A percentile compares a stretch with the other conserved stretches of the same genome.
Conservation (phyloP, 106 monocot species). For the Phalaenopsis aphrodite region DNA sequence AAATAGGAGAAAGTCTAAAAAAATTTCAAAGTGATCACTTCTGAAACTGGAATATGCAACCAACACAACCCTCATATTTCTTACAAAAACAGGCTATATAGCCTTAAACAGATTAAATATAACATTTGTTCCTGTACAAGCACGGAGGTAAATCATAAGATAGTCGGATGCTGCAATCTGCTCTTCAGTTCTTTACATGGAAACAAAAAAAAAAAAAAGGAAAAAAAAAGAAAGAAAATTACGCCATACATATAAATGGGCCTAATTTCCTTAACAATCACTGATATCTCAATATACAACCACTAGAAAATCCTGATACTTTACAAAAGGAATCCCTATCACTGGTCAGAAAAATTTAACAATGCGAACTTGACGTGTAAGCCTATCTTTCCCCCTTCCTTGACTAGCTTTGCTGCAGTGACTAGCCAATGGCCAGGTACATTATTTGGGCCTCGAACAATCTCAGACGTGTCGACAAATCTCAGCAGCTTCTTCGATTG, state of each 20-base stretch:
- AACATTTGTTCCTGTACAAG: background rate
- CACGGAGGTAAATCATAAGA: background rate
- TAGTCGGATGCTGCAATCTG: background rate
- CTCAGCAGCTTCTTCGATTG: constrained; percentile 58
- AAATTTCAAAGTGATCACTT: no score
- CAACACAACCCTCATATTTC: no score
- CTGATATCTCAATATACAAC: background rate
- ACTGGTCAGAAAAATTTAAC: constrained; percentile 37
- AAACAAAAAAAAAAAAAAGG: background rate
- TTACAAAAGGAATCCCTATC: background rate
- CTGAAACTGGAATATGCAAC: no score
- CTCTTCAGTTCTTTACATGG: background rate
- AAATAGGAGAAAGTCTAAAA: no score
- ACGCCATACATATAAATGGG: background rate
- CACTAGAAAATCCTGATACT: background rate
- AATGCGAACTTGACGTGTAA: constrained; percentile 77
- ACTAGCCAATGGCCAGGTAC: constrained; percentile 95
- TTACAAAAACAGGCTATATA: no score
- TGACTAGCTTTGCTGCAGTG: constrained; percentile 69
- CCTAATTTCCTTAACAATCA: background rate
- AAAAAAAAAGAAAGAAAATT: background rate
- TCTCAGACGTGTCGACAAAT: constrained; percentile 75
- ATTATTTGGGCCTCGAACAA: constrained; percentile 74
- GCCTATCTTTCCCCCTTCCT: constrained; percentile 71
- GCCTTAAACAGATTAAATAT: background rate